Conservation (phyloP, 148 eudicot genomes). For the Amaranthus hypochondriacus region DNA sequence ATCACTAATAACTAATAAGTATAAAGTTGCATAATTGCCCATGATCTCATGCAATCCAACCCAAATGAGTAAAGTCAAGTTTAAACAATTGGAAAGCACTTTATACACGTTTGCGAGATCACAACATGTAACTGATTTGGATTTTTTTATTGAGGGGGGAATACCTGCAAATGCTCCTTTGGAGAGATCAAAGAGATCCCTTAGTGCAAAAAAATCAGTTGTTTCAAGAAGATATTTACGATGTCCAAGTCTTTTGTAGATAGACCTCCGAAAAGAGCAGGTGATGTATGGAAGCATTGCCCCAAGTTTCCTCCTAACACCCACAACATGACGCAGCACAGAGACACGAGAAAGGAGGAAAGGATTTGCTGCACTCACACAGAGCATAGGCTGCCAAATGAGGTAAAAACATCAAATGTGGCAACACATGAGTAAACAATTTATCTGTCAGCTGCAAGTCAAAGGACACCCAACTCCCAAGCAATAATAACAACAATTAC, state of each 20-base stretch:
- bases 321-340: conserved; percentile 62
- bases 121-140: neutral
- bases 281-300: conserved; percentile 75
- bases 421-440: neutral
- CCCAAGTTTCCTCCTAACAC: conserved; percentile 71
- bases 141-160: neutral
- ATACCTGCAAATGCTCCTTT: conserved; percentile 96
- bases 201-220: conserved; percentile 84
- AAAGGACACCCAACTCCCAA: neutral
- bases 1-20: no score
- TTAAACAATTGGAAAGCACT: neutral
- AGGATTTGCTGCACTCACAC: conserved; percentile 93
- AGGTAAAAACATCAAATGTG: conserved; percentile 2
- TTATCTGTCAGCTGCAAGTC: conserved; percentile 5
- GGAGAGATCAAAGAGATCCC: conserved; percentile 87
- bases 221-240: conserved; percentile 95
- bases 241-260: conserved; percentile 74
- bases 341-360: conserved; percentile 78
- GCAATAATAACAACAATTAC: neutral
- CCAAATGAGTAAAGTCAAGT: neutral
- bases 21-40: neutral
- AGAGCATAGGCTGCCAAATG: conserved; percentile 91
- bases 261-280: conserved; percentile 81
- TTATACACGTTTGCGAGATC: neutral
- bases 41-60: neutral